Evolutionary conservation across 2,329 filamentous ascomycete genomes (phyloP), one percentile per base, ranked within the genome.

Genomic region (Aspergillus cejpii): DNA sequence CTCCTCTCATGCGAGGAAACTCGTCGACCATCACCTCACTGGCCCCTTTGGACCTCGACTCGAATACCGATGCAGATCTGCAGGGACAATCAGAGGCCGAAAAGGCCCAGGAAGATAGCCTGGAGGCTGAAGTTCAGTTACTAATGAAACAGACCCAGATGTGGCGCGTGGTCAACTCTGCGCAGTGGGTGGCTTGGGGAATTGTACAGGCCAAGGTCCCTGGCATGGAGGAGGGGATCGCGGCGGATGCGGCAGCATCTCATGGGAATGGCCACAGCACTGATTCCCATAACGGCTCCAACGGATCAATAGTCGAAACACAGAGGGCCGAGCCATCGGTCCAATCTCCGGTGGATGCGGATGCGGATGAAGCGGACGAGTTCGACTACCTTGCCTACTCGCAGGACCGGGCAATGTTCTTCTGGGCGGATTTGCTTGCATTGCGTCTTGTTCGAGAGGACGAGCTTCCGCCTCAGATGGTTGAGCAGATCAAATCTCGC

Each of bases 351-450:
- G 47, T 62, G 2, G 76, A 75, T 37, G 71, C 72, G 11, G 72
- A 71, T 3, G 74, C 77, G 39, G 76, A 76, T 15, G 78, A 76
- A 21, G 79, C 78, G 26, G 86, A 87, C 34, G 86, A 87, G 59
- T 98, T 97, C 61, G 90, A 98, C 66, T 98, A 97, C 64, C 74
- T 98, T 19, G 80, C 79, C 8, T 98, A 97, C 68, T 83, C 92
- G 6, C 87, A 95, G 67, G 87, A 96, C 53, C 77, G 92, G 11
- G 90, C 88, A 0, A 75, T 92, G 70, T 92, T 96, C 68, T 92
- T 98, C 70, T 94, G 91, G 86, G 90, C 89, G 1, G 92, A 98
- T 69, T 82, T 88, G 41, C 71, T 97, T 44, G 72, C 76, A 44
- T 67, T 94, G 66, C 89, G 89, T 0, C 68, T 98, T 29, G 74